These are phyloP conservation scores for Penicillium sp. DNA, from an alignment of 2,329 filamentous ascomycete species.

Conservation along the genomic window DNA sequence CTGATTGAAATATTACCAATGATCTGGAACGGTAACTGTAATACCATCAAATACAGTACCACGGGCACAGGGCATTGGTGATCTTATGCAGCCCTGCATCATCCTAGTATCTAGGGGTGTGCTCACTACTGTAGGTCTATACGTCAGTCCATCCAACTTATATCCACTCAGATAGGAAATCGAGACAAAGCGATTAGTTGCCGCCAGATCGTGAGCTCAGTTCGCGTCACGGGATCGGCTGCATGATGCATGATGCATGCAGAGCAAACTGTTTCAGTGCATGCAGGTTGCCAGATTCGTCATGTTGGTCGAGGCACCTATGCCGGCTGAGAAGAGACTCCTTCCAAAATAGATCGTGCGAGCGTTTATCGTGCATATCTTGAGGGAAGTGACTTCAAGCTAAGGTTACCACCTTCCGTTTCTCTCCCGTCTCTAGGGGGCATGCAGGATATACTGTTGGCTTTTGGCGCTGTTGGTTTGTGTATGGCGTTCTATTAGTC, in stretches of 20 bases:
- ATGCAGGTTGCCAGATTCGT: slow-evolving; percentile 9
- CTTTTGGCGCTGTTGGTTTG: background rate
- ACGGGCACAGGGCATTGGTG: background rate
- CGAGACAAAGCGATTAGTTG: background rate
- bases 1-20: background rate
- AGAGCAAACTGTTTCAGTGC: slow-evolving; percentile 11
- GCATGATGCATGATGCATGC: slow-evolving; percentile 13
- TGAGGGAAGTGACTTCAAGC: background rate
- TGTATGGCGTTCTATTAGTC: background rate
- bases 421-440: background rate
- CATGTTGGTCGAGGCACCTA: background rate
- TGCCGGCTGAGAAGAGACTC: background rate
- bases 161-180: background rate
- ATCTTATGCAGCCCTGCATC: background rate
- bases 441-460: background rate
- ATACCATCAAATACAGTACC: background rate
- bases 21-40: background rate
- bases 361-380: slow-evolving; percentile 1
- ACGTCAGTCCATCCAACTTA: background rate
- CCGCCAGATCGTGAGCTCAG: slow-evolving; percentile 1
- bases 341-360: slow-evolving; percentile 4
- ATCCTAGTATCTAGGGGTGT: background rate
- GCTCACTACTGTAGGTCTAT: background rate
- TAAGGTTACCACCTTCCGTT: background rate
- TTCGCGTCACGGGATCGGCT: slow-evolving; percentile 3